Evolutionary conservation across 371 early-diverging fungal species (phyloP), one percentile per base, ranked within the genome.

Genomic region (Mortierella sp.): DNA sequence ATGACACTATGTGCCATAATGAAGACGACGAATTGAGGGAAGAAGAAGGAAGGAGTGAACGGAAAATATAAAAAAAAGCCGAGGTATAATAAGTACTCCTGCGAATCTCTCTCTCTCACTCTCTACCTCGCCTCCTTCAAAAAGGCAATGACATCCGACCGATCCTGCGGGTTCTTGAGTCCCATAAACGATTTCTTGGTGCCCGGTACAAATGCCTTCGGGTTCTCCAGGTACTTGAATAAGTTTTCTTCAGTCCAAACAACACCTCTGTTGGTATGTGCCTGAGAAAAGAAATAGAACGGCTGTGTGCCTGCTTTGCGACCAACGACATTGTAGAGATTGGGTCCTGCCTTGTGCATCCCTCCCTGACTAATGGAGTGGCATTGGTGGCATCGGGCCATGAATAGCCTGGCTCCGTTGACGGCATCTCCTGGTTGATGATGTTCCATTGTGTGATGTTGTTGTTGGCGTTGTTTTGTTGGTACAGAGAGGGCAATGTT

Each of bases 291-390:
- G 79, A 94, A 90, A 93, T 91, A 98, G 60, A 97, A 97, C 52
- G 92, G 89, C 76, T 94, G 95, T 76, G 92, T 88, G 77, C 98
- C 99, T 80, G 98, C 95, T 88, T 92, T 91, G 82, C 97, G 95
- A 55, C 97, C 97, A 74, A 97, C 95, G 74, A 98, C 88, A 72
- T 98, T 98, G 92, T 95, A 90, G 72, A 98, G 93, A 91, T 97
- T 98, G 82, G 99, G 99, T 68, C 99, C 99, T 58, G 96, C 96
- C 93, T 97, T 97, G 94, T 97, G 92, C 75, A 97, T 83, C 57
- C 94, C 97, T 75, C 94, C 94, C 92, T 94, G 72, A 11, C 54
- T 38, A 45, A 74, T 38, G 21, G 68, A 24, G 42, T 68, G 68
- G 42, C 68, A 68, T 38, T 68, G 68, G 68, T 38, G 21, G 24